These are phyloP conservation scores for Coemansia sp. DNA, from an alignment of 192 early-diverging fungal species.

Conservation along the genomic window DNA sequence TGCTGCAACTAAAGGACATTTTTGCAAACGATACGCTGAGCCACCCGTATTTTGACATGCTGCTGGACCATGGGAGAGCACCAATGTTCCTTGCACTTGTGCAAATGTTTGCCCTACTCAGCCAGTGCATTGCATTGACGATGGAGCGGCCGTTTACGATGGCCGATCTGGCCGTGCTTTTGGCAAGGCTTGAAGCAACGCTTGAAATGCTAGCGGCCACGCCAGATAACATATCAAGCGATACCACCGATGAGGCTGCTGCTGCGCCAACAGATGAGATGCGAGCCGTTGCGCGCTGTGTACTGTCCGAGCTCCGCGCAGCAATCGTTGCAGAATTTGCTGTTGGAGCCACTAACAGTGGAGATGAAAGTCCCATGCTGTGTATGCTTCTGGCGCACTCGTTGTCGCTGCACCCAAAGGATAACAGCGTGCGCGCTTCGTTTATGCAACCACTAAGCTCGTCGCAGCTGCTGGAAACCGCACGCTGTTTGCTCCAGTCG, in stretches of 20 bases:
- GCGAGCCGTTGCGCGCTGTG: conserved; percentile 12
- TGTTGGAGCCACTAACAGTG: neutral
- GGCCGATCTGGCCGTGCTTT: conserved; percentile 21
- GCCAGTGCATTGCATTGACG: neutral
- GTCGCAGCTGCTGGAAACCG: conserved; percentile 3
- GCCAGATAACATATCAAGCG: too few species aligned
- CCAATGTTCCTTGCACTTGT: conserved; percentile 32
- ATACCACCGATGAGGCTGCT: neutral
- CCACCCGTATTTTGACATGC: conserved; percentile 13
- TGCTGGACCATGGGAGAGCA: conserved; percentile 18
- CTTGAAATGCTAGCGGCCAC: conserved; percentile 5
- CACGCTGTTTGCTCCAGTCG: neutral
- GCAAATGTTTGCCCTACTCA: conserved; percentile 11
- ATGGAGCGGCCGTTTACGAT: neutral
- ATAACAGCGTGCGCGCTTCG: conserved; percentile 4
- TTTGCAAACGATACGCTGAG: neutral
- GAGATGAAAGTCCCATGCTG: neutral
- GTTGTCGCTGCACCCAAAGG: conserved; percentile 13
- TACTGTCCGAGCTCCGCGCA: conserved; percentile 1
- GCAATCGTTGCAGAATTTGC: neutral
- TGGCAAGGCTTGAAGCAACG: conserved; percentile 20
- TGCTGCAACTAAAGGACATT: conserved; percentile 12
- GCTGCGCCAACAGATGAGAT: conserved; percentile 11
- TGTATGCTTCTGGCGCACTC: conserved; percentile 22
- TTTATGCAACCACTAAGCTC: conserved; percentile 10